Evolutionary conservation across 2,329 filamentous ascomycete species (phyloP).

Genomic region (Parastagonospora avenae): DNA sequence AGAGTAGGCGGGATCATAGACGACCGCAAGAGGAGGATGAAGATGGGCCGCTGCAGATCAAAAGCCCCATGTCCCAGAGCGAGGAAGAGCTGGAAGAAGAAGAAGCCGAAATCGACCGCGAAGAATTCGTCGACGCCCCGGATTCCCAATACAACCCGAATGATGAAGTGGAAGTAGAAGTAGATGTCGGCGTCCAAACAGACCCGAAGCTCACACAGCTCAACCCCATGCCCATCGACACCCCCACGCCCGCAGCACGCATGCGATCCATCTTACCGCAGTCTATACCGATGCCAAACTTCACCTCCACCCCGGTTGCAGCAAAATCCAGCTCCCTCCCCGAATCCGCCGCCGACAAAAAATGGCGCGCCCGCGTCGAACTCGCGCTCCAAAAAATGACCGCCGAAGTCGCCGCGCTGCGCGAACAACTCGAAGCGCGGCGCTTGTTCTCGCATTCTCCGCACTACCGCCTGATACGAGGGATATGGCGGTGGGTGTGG

Average conservation of each 20-base stretch:
- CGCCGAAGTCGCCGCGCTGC: slow-evolving; percentile 86
- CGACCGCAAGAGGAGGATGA: slow-evolving; percentile 15
- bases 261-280: slow-evolving; percentile 22
- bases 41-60: slow-evolving; percentile 56
- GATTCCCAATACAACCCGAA: slow-evolving; percentile 51
- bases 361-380: slow-evolving; percentile 84
- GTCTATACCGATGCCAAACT: slow-evolving; percentile 24
- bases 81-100: slow-evolving; percentile 57
- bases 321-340: slow-evolving; percentile 6
- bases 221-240: slow-evolving; percentile 11
- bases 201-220: slow-evolving; percentile 18
- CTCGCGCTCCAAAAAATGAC: slow-evolving; percentile 86
- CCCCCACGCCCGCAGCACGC: slow-evolving; percentile 24
- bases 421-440: slow-evolving; percentile 85
- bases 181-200: slow-evolving; percentile 15
- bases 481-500: slow-evolving; percentile 62
- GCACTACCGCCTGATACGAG: slow-evolving; percentile 64
- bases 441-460: slow-evolving; percentile 71
- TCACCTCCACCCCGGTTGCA: slow-evolving; percentile 7
- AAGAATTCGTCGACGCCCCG: slow-evolving; percentile 56
- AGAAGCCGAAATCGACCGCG: slow-evolving; percentile 39
- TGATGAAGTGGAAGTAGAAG: slow-evolving; percentile 29
- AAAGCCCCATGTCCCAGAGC: slow-evolving; percentile 83
- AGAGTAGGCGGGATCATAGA: slow-evolving; percentile 45
- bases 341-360: slow-evolving; percentile 50